These are phyloP conservation scores for Candida coleopterorum DNA, from an alignment of 805 yeast species.

Conservation along the genomic window DNA sequence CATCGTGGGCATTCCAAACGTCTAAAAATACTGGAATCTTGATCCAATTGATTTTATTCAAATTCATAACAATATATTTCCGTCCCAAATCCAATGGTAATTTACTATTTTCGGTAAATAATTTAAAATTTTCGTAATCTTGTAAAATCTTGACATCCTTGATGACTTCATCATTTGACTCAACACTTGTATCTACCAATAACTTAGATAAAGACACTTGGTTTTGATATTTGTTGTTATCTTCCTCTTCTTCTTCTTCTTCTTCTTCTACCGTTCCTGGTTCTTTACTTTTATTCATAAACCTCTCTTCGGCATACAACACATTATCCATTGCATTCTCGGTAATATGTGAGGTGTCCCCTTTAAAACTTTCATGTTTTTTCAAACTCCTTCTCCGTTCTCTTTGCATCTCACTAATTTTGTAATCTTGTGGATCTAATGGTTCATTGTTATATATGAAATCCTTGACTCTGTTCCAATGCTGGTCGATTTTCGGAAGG, in stretches of 20 bases:
- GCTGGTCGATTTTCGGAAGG: constrained; percentile 20
- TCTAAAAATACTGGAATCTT: constrained; percentile 72
- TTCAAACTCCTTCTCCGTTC: constrained; percentile 20
- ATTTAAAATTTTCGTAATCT: constrained; percentile 20
- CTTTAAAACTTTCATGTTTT: constrained; percentile 34
- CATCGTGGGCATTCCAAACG: constrained; percentile 79
- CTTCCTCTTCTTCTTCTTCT: constrained; percentile 8
- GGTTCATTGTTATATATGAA: constrained; percentile 29
- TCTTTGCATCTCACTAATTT: constrained; percentile 27
- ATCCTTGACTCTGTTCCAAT: constrained; percentile 30
- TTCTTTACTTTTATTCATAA: constrained; percentile 3
- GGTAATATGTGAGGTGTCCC: constrained; percentile 36
- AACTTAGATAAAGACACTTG: constrained; percentile 11
- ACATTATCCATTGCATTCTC: constrained; percentile 32
- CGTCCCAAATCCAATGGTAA: constrained; percentile 36
- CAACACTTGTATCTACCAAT: constrained; percentile 18
- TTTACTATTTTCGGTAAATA: constrained; percentile 19
- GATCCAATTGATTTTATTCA: constrained; percentile 68
- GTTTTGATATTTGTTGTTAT: constrained; percentile 8
- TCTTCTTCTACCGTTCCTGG: constrained; percentile 9
- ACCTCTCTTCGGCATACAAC: constrained; percentile 30
- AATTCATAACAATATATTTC: constrained; percentile 40
- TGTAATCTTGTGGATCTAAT: constrained; percentile 27
- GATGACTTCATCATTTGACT: constrained; percentile 21
- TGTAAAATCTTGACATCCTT: constrained; percentile 14